Base-by-base conservation (phyloP, 139 green algal genomes). In the Chlamydomonas applanata region DNA sequence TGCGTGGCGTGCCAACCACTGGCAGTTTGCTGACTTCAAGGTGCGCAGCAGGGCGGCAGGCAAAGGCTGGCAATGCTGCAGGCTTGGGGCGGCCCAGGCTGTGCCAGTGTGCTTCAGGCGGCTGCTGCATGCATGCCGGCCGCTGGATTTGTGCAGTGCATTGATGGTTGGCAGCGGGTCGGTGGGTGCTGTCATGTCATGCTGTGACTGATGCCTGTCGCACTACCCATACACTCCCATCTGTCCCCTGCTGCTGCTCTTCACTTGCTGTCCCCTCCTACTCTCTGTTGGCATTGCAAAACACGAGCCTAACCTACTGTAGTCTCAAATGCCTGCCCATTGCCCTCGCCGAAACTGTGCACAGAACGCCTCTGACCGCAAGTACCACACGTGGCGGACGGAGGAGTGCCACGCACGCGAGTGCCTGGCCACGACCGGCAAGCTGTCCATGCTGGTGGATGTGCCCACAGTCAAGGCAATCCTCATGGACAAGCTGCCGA, bases 341-440 rank as follows among this genome's bases (percentile, higher is more conserved):
- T 22, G n/a, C 61, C 44, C 32, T 3, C 27, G 1, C 2, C 19
- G 9, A 40, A 59, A 36, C 59, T 45, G 16, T 89, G 83, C 63
- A 45, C 66, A 19, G 67, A 79, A 54, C 36, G 11, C 30, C 0
- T 70, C 82, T 25, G 74, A 90, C 33, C 57, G 56, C 17, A 84
- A 84, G 25, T 94, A 93, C 65, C 71, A 79, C 24, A 66, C 84
- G 9, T 94, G 90, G 90, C 90, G 75, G 0, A 62, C 87, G 0
- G 74, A 81, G n/a, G 90, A 94, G 80, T 94, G 90, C 77, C 60
- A 34, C 7, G 60, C 72, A 13, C 77, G 85, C n/a, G 79, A 94
- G 72, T 96, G 91, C 79, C 72, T 95, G 71, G 68, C 35, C 40
- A 49, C n/a, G 32, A 25, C 29, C 11, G 87, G 80, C 2, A 76